Conservation (phyloP, 345 rosid species). For the Rubroshorea leprosula region DNA sequence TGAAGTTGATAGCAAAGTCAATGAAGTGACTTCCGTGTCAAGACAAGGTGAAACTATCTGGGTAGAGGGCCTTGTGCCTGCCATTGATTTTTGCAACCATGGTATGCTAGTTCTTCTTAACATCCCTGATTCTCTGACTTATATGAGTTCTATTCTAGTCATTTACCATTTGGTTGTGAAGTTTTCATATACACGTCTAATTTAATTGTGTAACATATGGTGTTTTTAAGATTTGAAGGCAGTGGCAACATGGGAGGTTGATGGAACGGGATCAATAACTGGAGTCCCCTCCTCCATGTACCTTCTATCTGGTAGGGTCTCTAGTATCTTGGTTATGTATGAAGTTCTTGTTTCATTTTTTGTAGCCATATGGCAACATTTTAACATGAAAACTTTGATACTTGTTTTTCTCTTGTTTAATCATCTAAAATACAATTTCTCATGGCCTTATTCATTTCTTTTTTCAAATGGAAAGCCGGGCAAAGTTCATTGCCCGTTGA, state of each 20-base stretch:
- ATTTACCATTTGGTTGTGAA: not conserved
- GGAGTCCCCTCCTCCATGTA: constrained; percentile 75
- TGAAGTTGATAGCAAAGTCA: constrained; percentile 20
- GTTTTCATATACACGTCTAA: not conserved
- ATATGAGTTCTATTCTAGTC: not conserved
- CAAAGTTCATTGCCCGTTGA: constrained; percentile 34
- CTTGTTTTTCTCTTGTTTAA: constrained; percentile 12
- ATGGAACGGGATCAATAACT: constrained; percentile 57
- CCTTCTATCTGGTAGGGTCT: constrained; percentile 70
- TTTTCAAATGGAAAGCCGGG: constrained; percentile 37
- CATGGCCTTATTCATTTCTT: constrained; percentile 1
- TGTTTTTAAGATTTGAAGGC: constrained; percentile 59
- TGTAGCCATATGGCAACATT: not conserved
- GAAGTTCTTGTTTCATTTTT: not conserved
- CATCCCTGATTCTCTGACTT: not conserved
- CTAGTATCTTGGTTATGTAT: constrained; percentile 3
- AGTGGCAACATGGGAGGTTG: constrained; percentile 96
- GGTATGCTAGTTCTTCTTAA: constrained; percentile 39
- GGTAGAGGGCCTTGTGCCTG: constrained; percentile 98
- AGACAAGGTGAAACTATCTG: constrained; percentile 59
- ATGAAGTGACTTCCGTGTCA: constrained; percentile 29
- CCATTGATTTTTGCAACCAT: constrained; percentile 96
- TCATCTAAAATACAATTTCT: constrained; percentile 17
- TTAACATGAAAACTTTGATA: constrained; percentile 3
- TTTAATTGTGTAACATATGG: not conserved